Evolutionary conservation across 257 asterid genomes (phyloP).

Genomic region (Jacaranda mimosifolia): DNA sequence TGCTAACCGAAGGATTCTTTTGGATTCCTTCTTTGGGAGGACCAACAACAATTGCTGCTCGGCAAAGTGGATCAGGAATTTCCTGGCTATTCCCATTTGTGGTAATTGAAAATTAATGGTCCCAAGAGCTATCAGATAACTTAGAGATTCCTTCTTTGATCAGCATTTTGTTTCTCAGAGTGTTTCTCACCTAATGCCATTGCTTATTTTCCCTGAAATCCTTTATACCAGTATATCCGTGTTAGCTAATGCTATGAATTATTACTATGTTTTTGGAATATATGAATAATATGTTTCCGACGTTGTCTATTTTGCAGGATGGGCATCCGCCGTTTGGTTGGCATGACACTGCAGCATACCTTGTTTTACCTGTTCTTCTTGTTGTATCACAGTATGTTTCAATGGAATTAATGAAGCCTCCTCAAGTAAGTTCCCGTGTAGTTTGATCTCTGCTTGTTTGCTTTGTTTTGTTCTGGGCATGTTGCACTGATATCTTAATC

Average conservation of each 20-base stretch:
- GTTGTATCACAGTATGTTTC: conserved; percentile 89
- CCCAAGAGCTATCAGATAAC: conserved; percentile 1
- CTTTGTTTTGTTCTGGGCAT: conserved; percentile 31
- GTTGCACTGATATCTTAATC: conserved; percentile 48
- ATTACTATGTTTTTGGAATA: background rate
- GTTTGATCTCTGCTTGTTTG: conserved; percentile 25
- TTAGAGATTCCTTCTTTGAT: conserved; percentile 15
- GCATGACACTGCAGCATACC: conserved; percentile 96
- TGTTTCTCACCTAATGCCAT: conserved; percentile 11
- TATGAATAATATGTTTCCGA: conserved; percentile 25
- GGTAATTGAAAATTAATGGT: conserved; percentile 58
- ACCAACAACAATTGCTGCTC: conserved; percentile 98
- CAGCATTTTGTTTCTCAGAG: conserved; percentile 24
- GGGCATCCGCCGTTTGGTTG: conserved; percentile 99
- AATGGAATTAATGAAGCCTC: conserved; percentile 99
- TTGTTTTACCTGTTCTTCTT: conserved; percentile 89
- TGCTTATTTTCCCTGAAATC: conserved; percentile 26
- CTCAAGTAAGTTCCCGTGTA: conserved; percentile 70
- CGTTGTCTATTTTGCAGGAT: conserved; percentile 66
- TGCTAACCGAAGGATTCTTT: conserved; percentile 98
- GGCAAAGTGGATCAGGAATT: conserved; percentile 96
- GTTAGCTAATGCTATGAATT: conserved; percentile 26
- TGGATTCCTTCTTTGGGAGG: conserved; percentile 99
- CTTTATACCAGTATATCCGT: conserved; percentile 13
- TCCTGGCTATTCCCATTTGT: conserved; percentile 98